phyloP scores from a whole-genome alignment of 1,284 basidiomycete species.

The Porogramme epimiltina region DNA sequence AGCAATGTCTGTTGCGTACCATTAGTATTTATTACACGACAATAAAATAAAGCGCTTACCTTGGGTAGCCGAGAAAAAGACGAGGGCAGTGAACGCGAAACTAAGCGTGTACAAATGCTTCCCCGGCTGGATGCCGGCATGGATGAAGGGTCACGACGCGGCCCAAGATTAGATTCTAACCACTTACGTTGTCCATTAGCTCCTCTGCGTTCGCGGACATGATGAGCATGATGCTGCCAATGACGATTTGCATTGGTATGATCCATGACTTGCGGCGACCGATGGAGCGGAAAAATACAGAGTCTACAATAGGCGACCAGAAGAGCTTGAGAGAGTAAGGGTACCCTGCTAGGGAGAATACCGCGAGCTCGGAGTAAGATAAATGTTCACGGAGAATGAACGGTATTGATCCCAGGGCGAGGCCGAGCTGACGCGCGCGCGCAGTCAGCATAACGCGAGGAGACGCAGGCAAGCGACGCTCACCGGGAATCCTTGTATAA shows the following conservation, averaged over 20 bases:
- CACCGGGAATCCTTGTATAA: conserved; percentile 96
- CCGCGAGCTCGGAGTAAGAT: conserved; percentile 94
- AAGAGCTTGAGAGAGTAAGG: conserved; percentile 97
- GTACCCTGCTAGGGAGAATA: conserved; percentile 93
- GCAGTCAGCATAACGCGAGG: background rate
- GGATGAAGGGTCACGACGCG: background rate
- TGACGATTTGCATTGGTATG: conserved; percentile 93
- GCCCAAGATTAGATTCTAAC: background rate
- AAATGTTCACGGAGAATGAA: conserved; percentile 95
- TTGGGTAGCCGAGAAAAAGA: conserved; percentile 97
- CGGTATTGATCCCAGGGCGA: conserved; percentile 79
- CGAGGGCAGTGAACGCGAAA: conserved; percentile 85
- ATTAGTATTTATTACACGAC: background rate
- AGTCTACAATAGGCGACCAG: conserved; percentile 98
- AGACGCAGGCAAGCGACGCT: conserved; percentile 38
- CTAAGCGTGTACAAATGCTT: conserved; percentile 86
- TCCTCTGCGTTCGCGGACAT: conserved; percentile 83
- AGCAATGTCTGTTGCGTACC: conserved; percentile 78
- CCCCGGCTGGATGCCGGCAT: conserved; percentile 56
- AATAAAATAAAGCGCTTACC: conserved; percentile 44
- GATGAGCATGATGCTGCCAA: conserved; percentile 88
- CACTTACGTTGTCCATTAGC: conserved; percentile 80
- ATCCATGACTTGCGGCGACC: conserved; percentile 99
- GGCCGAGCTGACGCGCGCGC: background rate
- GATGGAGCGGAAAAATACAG: conserved; percentile 78